A percentile compares a stretch with the other conserved stretches of the same genome.
phyloP scores from a whole-genome alignment of 257 asterid genomes.

The Solanum piurae region DNA sequence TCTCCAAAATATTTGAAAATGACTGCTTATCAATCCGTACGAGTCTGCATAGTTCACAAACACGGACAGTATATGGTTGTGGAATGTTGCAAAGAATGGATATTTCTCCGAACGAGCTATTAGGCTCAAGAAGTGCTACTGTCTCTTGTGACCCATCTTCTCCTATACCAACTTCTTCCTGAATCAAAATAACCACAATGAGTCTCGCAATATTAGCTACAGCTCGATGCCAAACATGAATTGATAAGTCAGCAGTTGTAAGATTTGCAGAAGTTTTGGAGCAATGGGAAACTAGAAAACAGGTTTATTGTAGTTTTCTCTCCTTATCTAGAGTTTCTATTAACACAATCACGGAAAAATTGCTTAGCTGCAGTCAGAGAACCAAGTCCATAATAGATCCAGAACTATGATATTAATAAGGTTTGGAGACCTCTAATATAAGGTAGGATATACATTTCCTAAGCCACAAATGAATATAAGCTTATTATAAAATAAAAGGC shows the following conservation, averaged over 20 bases:
- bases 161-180: slow-evolving; percentile 69
- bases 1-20: slow-evolving; percentile 74
- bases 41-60: slow-evolving; percentile 71
- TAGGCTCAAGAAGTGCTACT: slow-evolving; percentile 40
- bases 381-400: background rate
- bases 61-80: slow-evolving; percentile 90
- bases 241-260: background rate
- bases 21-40: slow-evolving; percentile 83
- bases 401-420: background rate
- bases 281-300: background rate
- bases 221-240: background rate
- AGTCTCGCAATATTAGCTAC: background rate
- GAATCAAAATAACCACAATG: slow-evolving; percentile 3
- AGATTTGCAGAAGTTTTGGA: background rate
- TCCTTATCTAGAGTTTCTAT: background rate
- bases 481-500: background rate
- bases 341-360: background rate
- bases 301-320: background rate
- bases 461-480: background rate
- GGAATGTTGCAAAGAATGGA: slow-evolving; percentile 91
- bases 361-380: background rate
- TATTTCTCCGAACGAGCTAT: slow-evolving; percentile 63
- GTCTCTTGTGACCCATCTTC: slow-evolving; percentile 64
- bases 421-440: background rate
- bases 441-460: background rate